These are phyloP conservation scores for Aspergillus ellipticus DNA, from an alignment of 495 filamentous ascomycete genomes.

Conservation along the genomic window DNA sequence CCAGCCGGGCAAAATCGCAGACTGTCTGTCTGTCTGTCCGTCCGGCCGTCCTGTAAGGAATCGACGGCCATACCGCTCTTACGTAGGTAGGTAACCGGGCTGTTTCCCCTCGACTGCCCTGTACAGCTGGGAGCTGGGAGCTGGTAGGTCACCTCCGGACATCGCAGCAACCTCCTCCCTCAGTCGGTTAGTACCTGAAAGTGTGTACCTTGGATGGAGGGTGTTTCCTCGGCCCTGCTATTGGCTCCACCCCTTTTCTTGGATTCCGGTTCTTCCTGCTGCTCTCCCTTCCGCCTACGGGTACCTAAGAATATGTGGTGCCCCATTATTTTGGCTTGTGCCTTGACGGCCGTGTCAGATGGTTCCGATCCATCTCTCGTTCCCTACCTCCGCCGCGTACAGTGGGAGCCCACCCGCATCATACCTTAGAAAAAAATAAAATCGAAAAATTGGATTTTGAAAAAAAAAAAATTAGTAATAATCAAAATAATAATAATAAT, in stretches of 20 bases:
- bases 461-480: conserved; percentile 12
- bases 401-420: conserved; percentile 11
- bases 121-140: no score
- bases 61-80: conserved; percentile 11
- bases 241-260: conserved; percentile 32
- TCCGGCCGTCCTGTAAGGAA: conserved; percentile 8
- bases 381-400: conserved; percentile 12
- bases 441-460: conserved; percentile 10
- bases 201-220: conserved; percentile 11
- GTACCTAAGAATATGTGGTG: conserved; percentile 12
- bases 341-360: conserved; percentile 25
- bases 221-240: conserved; percentile 14
- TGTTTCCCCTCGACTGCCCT: not conserved
- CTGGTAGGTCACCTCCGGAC: no score
- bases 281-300: conserved; percentile 10
- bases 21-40: conserved; percentile 3
- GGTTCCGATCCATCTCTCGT: conserved; percentile 26
- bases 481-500: conserved; percentile 9
- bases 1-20: not conserved
- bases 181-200: conserved; percentile 5
- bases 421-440: conserved; percentile 20
- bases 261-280: conserved; percentile 21
- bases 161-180: no score
- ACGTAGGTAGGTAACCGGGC: conserved; percentile 7
- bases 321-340: conserved; percentile 15